Base-by-base conservation (phyloP, 257 asterid species). In the Capsicum baccatum region DNA sequence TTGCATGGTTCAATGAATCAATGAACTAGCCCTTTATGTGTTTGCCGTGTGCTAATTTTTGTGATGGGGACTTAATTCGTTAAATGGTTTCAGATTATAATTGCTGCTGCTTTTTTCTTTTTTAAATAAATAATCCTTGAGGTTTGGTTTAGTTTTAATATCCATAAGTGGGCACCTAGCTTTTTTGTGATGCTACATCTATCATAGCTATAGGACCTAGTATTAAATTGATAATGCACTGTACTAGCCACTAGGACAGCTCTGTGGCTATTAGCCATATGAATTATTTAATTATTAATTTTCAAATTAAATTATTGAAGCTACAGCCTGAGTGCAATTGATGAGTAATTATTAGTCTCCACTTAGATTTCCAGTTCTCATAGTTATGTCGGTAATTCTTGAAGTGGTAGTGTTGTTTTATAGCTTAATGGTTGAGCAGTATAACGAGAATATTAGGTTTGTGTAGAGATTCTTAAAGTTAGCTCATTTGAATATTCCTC, bases 1-100 rank as follows among this genome's bases (percentile, higher is more conserved):
- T 83, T 50, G 44, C 50, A 58, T 58, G 55, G 62, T 81, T 47
- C 84, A 66, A 79, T 82, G 79, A 87, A 33, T 84, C 8, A 14
- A 84, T 79, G 57, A 76, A 70, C 19, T 42, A 62, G 52, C 42
- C 89, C 26, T 26, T 26, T 26, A 26, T 26, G 26, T 26, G 26
- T 37, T 79, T 57, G 84, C 85, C 87, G 85, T 85, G 86, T 84
- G 67, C 57, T 37, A 14, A n/a, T 17, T 78, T 21, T 80, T 67
- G 54, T 78, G 50, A 52, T 78, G 5, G 54, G 64, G 82, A 78
- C 64, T 33, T 26, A 26, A 26, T 26, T 78, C 33, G 50, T 55
- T 33, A 8, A 52, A 78, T 78, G 82, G 63, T 26, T 50, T 74
- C 9, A 13, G 26, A 78, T 54, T 48, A 8, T 54, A 78, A 54